phyloP scores from a whole-genome alignment of 495 filamentous ascomycete species.

The Penicillium odoratum region DNA sequence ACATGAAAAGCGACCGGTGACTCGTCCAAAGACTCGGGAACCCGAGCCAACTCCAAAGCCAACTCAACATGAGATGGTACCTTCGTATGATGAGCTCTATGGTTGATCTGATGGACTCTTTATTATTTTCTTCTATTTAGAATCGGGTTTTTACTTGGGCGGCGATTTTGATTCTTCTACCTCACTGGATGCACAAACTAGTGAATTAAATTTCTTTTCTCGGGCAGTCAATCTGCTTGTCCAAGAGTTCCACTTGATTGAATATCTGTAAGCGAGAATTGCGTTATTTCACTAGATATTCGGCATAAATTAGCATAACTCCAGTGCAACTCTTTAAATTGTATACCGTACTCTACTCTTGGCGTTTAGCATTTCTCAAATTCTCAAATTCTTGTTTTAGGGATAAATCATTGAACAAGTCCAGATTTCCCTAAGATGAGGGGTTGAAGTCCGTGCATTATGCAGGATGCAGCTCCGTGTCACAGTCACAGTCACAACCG shows the following conservation, averaged over 20 bases:
- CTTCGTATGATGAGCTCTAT: constrained; percentile 49
- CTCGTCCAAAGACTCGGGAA: constrained; percentile 26
- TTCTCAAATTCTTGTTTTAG: neutral
- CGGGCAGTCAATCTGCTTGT: neutral
- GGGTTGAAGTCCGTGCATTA: constrained; percentile 23
- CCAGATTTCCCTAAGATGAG: neutral
- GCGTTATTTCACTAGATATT: neutral
- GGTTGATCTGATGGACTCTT: constrained; percentile 24
- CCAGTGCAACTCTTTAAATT: too few relatives aligned
- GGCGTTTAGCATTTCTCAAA: constrained; percentile 1
- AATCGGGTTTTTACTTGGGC: neutral
- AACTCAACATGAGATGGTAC: constrained; percentile 37
- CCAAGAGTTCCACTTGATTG: too few relatives aligned
- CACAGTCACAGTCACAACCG: constrained; percentile 47
- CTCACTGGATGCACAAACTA: neutral
- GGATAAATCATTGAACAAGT: neutral
- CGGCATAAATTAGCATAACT: neutral
- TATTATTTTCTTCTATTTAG: constrained; percentile 4
- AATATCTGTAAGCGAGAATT: too few relatives aligned
- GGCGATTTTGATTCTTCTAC: neutral
- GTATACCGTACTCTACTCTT: neutral
- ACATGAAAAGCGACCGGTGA: constrained; percentile 29
- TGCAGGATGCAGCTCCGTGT: constrained; percentile 32
- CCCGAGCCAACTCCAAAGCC: constrained; percentile 14
- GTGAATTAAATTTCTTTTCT: neutral